Percentiles rank a stretch among this genome's conserved stretches.
These are phyloP conservation scores for Ballota nigra DNA, from an alignment of 257 asterid species.

Conservation along the genomic window DNA sequence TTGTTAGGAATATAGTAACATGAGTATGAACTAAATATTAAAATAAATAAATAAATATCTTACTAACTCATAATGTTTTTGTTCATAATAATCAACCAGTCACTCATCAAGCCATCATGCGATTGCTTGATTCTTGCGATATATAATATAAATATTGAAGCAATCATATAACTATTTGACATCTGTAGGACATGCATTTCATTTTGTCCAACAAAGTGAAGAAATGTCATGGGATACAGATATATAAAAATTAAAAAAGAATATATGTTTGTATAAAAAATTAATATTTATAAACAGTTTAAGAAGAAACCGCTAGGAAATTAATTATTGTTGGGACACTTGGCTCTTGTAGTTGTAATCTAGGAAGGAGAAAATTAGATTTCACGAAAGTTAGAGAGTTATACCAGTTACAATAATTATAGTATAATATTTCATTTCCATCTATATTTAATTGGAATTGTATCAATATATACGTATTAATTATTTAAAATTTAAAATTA, in stretches of 20 bases:
- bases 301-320: not conserved
- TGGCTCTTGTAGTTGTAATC: not conserved
- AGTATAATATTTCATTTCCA: too few species aligned
- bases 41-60: not conserved
- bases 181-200: not conserved
- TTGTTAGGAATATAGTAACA: too few species aligned
- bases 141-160: not conserved
- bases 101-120: not conserved
- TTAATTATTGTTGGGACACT: conserved; percentile 3
- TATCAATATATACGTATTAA: too few species aligned
- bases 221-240: not conserved
- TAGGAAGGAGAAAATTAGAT: not conserved
- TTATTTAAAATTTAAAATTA: too few species aligned
- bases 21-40: not conserved
- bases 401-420: too few species aligned
- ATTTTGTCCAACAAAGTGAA: not conserved
- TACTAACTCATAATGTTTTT: not conserved
- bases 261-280: too few species aligned
- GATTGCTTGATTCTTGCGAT: not conserved
- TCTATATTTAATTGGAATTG: too few species aligned
- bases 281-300: too few species aligned
- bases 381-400: too few species aligned
- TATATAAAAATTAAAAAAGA: not conserved
- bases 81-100: not conserved
- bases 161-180: not conserved